phyloP scores from a whole-genome alignment of 2,329 filamentous ascomycete species.

The Aureobasidium pullulans region DNA sequence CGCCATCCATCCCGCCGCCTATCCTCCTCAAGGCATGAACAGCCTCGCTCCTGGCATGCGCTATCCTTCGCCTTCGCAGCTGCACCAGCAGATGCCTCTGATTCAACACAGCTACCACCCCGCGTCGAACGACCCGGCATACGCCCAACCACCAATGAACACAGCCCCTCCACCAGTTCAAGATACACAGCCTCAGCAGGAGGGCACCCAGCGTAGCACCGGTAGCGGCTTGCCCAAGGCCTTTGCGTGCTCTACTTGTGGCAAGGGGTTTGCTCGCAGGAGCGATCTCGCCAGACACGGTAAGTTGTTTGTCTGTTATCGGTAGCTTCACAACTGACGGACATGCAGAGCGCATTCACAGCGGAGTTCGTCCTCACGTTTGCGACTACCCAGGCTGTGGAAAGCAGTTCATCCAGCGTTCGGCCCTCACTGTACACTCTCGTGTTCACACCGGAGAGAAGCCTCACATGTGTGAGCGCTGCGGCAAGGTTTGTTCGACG shows the following conservation, averaged over 20 bases:
- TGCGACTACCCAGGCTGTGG: slow-evolving; percentile 85
- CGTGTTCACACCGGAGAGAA: slow-evolving; percentile 97
- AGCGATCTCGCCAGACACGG: slow-evolving; percentile 93
- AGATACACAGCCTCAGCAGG: slow-evolving; percentile 28
- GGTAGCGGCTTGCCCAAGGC: slow-evolving; percentile 57
- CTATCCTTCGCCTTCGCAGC: slow-evolving; percentile 47
- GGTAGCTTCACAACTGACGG: slow-evolving; percentile 26
- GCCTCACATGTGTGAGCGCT: slow-evolving; percentile 94
- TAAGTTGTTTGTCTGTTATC: slow-evolving; percentile 41
- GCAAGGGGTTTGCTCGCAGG: slow-evolving; percentile 83
- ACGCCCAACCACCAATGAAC: slow-evolving; percentile 27
- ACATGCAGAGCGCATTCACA: slow-evolving; percentile 81
- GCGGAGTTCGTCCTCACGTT: slow-evolving; percentile 79
- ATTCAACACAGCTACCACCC: slow-evolving; percentile 49
- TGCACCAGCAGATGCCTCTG: slow-evolving; percentile 46
- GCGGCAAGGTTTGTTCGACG: slow-evolving; percentile 68
- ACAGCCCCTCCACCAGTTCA: slow-evolving; percentile 19
- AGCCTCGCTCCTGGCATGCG: slow-evolving; percentile 45
- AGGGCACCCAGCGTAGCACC: slow-evolving; percentile 28
- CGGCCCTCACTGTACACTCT: slow-evolving; percentile 88
- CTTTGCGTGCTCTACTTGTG: slow-evolving; percentile 83
- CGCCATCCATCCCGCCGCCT: slow-evolving; percentile 38
- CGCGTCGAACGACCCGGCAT: slow-evolving; percentile 40
- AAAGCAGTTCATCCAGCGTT: slow-evolving; percentile 96
- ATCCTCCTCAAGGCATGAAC: slow-evolving; percentile 38